These are phyloP conservation scores for Trypanosoma platydactyli DNA, from an alignment of 208 protist species.

Conservation along the genomic window DNA sequence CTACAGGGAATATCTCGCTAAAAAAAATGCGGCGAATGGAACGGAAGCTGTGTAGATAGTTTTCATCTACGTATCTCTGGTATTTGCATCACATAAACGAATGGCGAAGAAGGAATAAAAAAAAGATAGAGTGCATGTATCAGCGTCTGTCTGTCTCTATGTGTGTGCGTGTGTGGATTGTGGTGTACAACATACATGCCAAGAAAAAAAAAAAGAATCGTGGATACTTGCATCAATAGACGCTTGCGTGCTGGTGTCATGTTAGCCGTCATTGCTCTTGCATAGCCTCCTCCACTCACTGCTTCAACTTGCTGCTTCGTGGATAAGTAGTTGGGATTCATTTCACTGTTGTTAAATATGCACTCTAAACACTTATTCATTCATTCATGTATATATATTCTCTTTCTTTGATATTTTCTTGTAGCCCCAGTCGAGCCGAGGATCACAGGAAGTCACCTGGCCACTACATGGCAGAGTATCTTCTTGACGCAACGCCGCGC, in stretches of 20 bases:
- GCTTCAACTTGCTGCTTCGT: too few species aligned
- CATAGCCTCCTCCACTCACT: too few species aligned
- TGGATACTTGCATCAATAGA: too few species aligned
- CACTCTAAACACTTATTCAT: slow-evolving; percentile 10
- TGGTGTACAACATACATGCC: too few species aligned
- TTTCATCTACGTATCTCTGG: background rate
- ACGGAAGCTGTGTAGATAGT: slow-evolving; percentile 3
- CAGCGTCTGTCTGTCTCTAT: background rate
- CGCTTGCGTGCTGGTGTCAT: too few species aligned
- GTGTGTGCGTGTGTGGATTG: slow-evolving; percentile 7
- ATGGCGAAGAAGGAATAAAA: background rate
- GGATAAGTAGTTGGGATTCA: too few species aligned
- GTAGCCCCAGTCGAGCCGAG: background rate
- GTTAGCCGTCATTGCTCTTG: too few species aligned
- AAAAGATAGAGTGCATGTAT: background rate
- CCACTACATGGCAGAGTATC: slow-evolving; percentile 49
- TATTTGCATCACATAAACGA: background rate
- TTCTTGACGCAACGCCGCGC: slow-evolving; percentile 59
- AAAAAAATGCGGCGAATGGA: slow-evolving; percentile 14
- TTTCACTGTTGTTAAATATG: too few species aligned
- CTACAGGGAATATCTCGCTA: slow-evolving; percentile 73
- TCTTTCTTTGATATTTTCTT: slow-evolving; percentile 13
- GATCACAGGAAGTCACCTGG: background rate
- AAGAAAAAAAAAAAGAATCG: too few species aligned
- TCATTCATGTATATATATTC: slow-evolving; percentile 10